Evolutionary conservation across 495 filamentous ascomycete genomes (phyloP).

Genomic region (Eremomyces bilateralis): DNA sequence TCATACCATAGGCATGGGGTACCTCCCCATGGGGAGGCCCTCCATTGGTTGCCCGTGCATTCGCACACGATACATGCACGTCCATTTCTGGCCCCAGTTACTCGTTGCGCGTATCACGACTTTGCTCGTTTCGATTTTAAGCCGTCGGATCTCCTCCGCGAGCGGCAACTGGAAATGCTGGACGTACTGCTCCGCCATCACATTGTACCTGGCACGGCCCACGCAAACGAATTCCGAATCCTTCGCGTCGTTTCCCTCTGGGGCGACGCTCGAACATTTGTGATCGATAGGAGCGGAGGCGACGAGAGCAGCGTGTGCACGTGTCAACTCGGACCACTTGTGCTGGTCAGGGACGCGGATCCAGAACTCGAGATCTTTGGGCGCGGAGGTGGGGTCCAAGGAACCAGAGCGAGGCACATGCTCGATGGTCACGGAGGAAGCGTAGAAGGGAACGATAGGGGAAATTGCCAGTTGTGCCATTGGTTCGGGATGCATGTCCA

Average conservation of each 20-base stretch:
- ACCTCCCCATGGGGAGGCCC: too few species aligned
- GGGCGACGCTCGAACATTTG: constrained; percentile 10
- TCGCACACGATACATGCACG: constrained; percentile 38
- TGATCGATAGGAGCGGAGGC: constrained; percentile 2
- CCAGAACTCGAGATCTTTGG: constrained; percentile 40
- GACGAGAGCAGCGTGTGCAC: not conserved
- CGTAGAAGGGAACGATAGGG: constrained; percentile 21
- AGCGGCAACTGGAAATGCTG: constrained; percentile 27
- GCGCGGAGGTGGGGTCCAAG: constrained; percentile 30
- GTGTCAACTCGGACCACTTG: not conserved
- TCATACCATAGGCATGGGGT: too few species aligned
- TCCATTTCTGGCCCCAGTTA: constrained; percentile 33
- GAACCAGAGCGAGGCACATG: constrained; percentile 33
- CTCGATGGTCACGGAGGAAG: constrained; percentile 36
- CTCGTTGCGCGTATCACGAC: constrained; percentile 28
- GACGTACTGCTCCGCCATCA: constrained; percentile 20
- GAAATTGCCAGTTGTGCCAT: too few species aligned
- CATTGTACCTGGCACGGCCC: constrained; percentile 29
- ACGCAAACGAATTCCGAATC: constrained; percentile 26
- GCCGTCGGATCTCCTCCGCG: constrained; percentile 17
- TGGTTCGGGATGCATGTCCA: too few species aligned
- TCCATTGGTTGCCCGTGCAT: constrained; percentile 37
- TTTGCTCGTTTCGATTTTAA: constrained; percentile 19
- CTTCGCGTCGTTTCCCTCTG: constrained; percentile 5
- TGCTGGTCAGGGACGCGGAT: constrained; percentile 16